Conservation (phyloP, 1,284 basidiomycete species). For the Pseudozyma tsukubaensis region DNA sequence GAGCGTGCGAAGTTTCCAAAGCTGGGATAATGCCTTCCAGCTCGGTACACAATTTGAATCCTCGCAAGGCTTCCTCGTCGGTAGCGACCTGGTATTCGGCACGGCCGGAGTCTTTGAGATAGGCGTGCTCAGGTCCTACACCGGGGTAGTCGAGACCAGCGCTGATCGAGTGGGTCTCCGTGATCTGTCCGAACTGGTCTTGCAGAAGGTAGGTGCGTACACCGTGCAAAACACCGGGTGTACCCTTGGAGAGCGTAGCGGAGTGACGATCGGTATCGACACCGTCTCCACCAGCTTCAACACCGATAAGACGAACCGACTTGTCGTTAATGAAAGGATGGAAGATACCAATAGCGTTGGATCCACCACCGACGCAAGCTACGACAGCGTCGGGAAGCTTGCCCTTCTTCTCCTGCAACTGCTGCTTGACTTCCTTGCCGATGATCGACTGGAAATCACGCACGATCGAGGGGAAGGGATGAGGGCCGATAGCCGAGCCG, state of each 20-base stretch:
- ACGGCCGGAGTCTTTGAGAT: slow-evolving; percentile 91
- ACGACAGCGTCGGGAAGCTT: slow-evolving; percentile 94
- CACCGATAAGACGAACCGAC: slow-evolving; percentile 63
- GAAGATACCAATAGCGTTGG: slow-evolving; percentile 87
- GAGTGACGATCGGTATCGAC: slow-evolving; percentile 86
- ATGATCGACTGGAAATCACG: slow-evolving; percentile 98
- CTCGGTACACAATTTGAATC: slow-evolving; percentile 91
- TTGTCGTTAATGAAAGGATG: slow-evolving; percentile 62
- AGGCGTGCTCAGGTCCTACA: slow-evolving; percentile 97
- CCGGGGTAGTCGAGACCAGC: slow-evolving; percentile 80
- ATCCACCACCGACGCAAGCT: slow-evolving; percentile 96
- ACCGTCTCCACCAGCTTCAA: slow-evolving; percentile 75
- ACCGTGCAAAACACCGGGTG: slow-evolving; percentile 94
- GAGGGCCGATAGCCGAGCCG: slow-evolving; percentile 95
- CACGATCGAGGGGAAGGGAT: slow-evolving; percentile 98
- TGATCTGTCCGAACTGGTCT: slow-evolving; percentile 87
- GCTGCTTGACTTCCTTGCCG: slow-evolving; percentile 91
- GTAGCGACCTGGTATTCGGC: slow-evolving; percentile 94
- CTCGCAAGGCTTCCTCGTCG: slow-evolving; percentile 90
- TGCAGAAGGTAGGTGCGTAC: slow-evolving; percentile 95
- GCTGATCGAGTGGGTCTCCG: slow-evolving; percentile 95
- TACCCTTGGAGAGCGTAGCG: slow-evolving; percentile 89
- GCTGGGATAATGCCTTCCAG: slow-evolving; percentile 98
- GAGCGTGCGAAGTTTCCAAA: slow-evolving; percentile 92
- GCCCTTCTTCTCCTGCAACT: slow-evolving; percentile 79